Percentiles rank a stretch among this genome's conserved stretches.
Evolutionary conservation across 106 monocot species (phyloP).

Genomic region (Dioscorea alata): DNA sequence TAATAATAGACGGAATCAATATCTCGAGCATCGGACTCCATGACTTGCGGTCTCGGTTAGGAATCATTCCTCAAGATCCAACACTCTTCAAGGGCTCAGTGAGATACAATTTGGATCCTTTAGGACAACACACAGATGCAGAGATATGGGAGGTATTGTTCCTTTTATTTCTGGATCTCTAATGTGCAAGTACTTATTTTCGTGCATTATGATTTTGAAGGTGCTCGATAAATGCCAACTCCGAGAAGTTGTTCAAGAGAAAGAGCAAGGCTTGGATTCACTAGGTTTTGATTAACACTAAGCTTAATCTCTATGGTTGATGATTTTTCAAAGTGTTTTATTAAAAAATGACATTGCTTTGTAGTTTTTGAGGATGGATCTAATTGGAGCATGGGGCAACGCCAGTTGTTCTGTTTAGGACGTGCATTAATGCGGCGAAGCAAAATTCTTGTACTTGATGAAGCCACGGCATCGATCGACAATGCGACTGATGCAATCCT

Average conservation of each 20-base stretch:
- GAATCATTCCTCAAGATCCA: slow-evolving; percentile 95
- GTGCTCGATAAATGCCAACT: slow-evolving; percentile 91
- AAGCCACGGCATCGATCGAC: no score
- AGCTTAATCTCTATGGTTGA: no score
- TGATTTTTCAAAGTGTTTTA: no score
- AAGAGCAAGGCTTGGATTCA: slow-evolving; percentile 68
- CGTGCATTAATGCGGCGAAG: no score
- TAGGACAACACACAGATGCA: slow-evolving; percentile 53
- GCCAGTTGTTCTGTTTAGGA: slow-evolving; percentile 89
- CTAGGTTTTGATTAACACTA: slow-evolving; percentile 29
- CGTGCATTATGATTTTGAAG: slow-evolving; percentile 5
- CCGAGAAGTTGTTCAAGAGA: slow-evolving; percentile 65
- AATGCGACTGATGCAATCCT: slow-evolving; percentile 83
- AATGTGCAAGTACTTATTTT: no score
- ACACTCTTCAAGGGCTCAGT: slow-evolving; percentile 89
- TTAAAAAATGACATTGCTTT: neutral
- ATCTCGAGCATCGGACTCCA: slow-evolving; percentile 78
- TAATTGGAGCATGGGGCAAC: slow-evolving; percentile 96
- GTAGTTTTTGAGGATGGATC: slow-evolving; percentile 87
- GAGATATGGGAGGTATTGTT: slow-evolving; percentile 85
- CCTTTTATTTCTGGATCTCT: neutral
- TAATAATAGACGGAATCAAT: slow-evolving; percentile 66
- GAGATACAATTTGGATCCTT: slow-evolving; percentile 82
- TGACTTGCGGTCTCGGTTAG: slow-evolving; percentile 76
- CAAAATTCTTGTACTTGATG: no score